phyloP scores from a whole-genome alignment of 1,284 basidiomycete species.

The Rhodotorula sp. region DNA sequence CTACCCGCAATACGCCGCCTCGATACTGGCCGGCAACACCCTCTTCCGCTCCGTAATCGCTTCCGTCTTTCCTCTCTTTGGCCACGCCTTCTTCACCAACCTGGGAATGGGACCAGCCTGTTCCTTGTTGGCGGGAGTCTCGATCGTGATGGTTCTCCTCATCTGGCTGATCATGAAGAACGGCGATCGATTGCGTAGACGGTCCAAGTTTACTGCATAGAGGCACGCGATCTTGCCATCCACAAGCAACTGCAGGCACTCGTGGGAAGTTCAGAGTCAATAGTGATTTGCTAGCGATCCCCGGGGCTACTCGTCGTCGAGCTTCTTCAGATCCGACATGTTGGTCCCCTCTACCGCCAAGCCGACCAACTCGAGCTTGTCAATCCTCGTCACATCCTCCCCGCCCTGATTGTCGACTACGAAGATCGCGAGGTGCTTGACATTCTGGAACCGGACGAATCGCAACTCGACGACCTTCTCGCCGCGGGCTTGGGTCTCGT shows the following conservation, averaged over 20 bases:
- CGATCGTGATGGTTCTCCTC: no score
- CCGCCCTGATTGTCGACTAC: slow-evolving; percentile 41
- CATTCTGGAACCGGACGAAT: slow-evolving; percentile 42
- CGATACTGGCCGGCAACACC: slow-evolving; percentile 24
- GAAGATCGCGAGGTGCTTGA: slow-evolving; percentile 39
- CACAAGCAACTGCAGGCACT: no score
- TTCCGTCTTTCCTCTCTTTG: slow-evolving; percentile 40
- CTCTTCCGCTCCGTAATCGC: slow-evolving; percentile 25
- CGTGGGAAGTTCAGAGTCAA: no score
- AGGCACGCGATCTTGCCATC: no score
- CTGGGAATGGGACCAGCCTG: slow-evolving; percentile 44
- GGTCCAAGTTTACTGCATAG: no score
- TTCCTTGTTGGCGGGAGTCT: background rate
- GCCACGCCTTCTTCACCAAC: slow-evolving; percentile 40
- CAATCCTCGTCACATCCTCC: slow-evolving; percentile 41
- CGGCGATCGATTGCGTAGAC: no score
- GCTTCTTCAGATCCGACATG: slow-evolving; percentile 34
- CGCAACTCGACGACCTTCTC: slow-evolving; percentile 39
- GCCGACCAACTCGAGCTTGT: slow-evolving; percentile 43
- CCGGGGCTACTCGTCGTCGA: slow-evolving; percentile 35
- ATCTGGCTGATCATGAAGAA: no score
- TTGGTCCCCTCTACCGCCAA: slow-evolving; percentile 33
- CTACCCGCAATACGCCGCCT: background rate
- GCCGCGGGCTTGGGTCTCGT: slow-evolving; percentile 39
- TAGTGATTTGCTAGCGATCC: no score